Base-by-base conservation (phyloP, 257 asterid genomes). In the Solanum medicagineum region DNA sequence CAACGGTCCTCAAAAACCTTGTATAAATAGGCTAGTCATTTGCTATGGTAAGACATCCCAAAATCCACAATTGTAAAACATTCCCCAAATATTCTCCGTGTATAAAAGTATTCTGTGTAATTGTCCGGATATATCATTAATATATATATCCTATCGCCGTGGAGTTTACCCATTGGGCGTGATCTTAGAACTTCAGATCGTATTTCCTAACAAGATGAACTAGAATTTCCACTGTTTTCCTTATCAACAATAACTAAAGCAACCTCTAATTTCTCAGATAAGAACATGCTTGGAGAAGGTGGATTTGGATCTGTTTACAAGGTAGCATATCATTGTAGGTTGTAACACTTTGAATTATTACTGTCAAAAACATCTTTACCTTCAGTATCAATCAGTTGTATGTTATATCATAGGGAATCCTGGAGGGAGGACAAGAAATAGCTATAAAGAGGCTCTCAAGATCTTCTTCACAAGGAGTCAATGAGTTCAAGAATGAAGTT, bases 381-480 rank as follows among this genome's bases (percentile, higher is more conserved):
- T 56, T 56, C 12, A 80, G 16, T 56, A 24, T 60, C 17, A 44
- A 8, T 14, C 59, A 82, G 9, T 7, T n/a, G 49, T 56, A 60
- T 10, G 36, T 36, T n/a, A 6, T n/a, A 14, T 56, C 14, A 1
- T 56, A 88, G 90, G 90, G 90, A 12, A 24, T 68, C 65, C 74
- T 88, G 71, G 80, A 87, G 63, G 85, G 13, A 3, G 83, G 85
- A 84, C 86, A 84, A 62, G 86, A 86, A 87, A 59, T 89, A n/a
- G 92, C 92, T 15, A 89, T 89, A 29, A 89, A 89, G 83, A 86
- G 92, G 29, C 80, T 89, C n/a, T 87, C 92, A 24, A 83, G 55
- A 79, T 49, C 87, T 82, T 89, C 90, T 4, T 66, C 17, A 9
- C 91, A 89, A 87, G 91, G 91, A 55, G 83, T 60, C 3, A 87